These are phyloP conservation scores for Dactylonectria estremocensis DNA, from an alignment of 2,329 filamentous ascomycete species.

Conservation along the genomic window DNA sequence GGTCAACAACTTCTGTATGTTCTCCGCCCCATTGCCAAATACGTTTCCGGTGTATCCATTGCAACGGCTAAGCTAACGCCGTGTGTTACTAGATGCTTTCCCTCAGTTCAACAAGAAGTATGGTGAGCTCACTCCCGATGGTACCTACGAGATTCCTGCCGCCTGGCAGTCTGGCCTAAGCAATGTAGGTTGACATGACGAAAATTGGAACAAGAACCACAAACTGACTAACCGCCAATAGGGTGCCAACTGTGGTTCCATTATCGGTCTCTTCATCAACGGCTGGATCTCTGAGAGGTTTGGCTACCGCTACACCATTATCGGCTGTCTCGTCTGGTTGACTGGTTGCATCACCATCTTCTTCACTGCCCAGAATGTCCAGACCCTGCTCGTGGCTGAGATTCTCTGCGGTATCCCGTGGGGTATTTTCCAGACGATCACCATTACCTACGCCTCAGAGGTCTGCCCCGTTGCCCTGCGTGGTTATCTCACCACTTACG, in stretches of 20 bases:
- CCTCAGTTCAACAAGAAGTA: constrained; percentile 72
- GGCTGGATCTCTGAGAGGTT: constrained; percentile 77
- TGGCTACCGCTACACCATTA: constrained; percentile 77
- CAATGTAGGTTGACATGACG: constrained; percentile 57
- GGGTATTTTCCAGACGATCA: constrained; percentile 72
- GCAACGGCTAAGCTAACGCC: constrained; percentile 26
- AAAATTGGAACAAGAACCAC: constrained; percentile 4
- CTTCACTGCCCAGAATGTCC: constrained; percentile 74
- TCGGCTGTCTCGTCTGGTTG: constrained; percentile 68
- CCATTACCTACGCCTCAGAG: constrained; percentile 78
- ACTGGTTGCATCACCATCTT: constrained; percentile 74
- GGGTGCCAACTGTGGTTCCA: constrained; percentile 73
- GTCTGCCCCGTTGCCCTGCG: constrained; percentile 81
- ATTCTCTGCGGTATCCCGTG: constrained; percentile 75
- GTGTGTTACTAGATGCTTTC: constrained; percentile 62
- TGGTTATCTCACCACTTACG: constrained; percentile 80
- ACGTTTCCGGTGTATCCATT: neutral
- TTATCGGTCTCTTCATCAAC: constrained; percentile 77
- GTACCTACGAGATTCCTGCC: constrained; percentile 70
- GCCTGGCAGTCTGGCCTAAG: constrained; percentile 75
- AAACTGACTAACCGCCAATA: constrained; percentile 47
- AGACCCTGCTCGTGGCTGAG: constrained; percentile 72
- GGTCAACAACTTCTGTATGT: constrained; percentile 82
- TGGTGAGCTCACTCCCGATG: constrained; percentile 62
- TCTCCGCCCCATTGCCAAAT: neutral